phyloP scores from a whole-genome alignment of 441 rosid genomes.

The Syzygium malaccense region DNA sequence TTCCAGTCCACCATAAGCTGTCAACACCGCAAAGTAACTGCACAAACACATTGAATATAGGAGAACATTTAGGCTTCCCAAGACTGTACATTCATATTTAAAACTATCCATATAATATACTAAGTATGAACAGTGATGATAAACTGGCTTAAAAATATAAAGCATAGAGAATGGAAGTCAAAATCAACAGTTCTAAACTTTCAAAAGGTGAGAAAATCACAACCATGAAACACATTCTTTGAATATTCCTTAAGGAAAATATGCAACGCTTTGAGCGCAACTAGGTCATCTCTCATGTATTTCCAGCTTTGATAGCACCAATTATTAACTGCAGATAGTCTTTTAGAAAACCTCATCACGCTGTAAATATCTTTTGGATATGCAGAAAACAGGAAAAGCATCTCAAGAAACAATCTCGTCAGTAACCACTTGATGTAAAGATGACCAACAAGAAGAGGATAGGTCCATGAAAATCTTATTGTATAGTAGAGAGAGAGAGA shows the following conservation, averaged over 20 bases:
- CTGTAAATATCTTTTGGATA: neutral
- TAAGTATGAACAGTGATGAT: neutral
- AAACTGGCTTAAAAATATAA: neutral
- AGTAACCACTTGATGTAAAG: neutral
- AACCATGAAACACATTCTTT: neutral
- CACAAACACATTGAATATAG: slow-evolving; percentile 6
- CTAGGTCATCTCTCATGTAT: neutral
- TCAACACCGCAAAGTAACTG: slow-evolving; percentile 87
- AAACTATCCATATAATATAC: neutral
- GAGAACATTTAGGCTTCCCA: slow-evolving; percentile 5
- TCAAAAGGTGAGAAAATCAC: neutral
- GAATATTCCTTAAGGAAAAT: neutral
- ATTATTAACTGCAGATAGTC: neutral
- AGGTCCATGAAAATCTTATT: neutral
- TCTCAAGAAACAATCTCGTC: neutral
- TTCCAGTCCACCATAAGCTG: slow-evolving; percentile 85
- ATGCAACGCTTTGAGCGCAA: neutral
- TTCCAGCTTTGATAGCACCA: neutral
- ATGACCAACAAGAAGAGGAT: neutral
- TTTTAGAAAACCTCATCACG: neutral
- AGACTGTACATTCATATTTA: neutral
- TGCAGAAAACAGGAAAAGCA: neutral
- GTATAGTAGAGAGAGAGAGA: neutral
- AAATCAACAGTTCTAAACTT: neutral
- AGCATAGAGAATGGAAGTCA: neutral